Evolutionary conservation across 768 basidiomycete genomes (phyloP).

Genomic region (Gloeophyllum trabeum): DNA sequence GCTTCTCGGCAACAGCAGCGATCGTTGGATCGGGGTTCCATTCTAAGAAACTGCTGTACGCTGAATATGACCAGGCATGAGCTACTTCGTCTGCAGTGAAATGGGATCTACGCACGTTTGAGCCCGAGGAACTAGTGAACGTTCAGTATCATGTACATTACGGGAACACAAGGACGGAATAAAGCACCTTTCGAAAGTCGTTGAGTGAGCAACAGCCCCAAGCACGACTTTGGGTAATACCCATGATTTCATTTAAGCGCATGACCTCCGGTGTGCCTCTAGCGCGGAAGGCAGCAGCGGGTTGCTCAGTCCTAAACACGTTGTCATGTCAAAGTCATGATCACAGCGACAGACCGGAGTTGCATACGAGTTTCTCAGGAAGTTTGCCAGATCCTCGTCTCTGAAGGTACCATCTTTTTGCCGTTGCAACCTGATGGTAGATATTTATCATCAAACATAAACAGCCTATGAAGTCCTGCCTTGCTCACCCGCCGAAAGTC

Average conservation of each 20-base stretch:
- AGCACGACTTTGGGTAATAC: constrained; percentile 60
- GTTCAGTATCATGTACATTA: neutral
- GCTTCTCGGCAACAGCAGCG: constrained; percentile 59
- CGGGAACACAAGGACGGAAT: neutral
- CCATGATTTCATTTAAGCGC: constrained; percentile 76
- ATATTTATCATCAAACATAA: constrained; percentile 24
- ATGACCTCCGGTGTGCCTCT: constrained; percentile 62
- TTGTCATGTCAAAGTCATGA: neutral
- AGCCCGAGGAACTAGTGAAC: constrained; percentile 53
- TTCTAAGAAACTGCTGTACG: constrained; percentile 59
- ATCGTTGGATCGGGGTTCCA: constrained; percentile 73
- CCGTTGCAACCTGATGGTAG: constrained; percentile 44
- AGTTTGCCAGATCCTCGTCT: constrained; percentile 57
- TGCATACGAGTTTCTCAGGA: constrained; percentile 59
- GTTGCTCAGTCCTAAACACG: constrained; percentile 47
- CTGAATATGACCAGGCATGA: constrained; percentile 23
- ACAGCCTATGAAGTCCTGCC: too few species aligned
- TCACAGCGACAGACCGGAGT: neutral
- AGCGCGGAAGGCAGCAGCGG: constrained; percentile 67
- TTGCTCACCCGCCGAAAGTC: constrained; percentile 51
- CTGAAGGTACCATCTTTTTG: constrained; percentile 50
- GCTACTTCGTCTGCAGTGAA: neutral
- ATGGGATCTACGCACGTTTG: constrained; percentile 36
- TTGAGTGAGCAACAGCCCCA: constrained; percentile 84
- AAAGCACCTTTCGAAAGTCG: constrained; percentile 58